A percentile compares a stretch with the other conserved stretches of the same genome.
Conservation (phyloP, 2,329 filamentous ascomycete genomes). For the Microascus cirrosus region DNA sequence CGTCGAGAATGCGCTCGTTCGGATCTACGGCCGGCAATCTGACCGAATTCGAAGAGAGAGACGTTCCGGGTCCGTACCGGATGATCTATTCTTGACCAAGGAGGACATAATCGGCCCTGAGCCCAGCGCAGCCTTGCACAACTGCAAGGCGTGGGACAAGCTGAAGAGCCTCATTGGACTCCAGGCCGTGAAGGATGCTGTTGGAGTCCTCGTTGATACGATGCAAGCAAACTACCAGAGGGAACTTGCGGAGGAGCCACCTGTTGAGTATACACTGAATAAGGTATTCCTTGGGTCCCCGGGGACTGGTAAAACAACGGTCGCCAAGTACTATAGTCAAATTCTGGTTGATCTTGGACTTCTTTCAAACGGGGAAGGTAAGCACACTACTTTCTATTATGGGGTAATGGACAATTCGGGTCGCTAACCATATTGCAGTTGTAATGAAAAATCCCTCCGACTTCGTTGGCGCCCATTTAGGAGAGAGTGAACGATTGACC, state of each 20-base stretch:
- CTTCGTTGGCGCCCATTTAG: slow-evolving; percentile 54
- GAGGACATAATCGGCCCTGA: slow-evolving; percentile 65
- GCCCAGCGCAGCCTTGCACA: slow-evolving; percentile 38
- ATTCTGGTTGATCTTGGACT: slow-evolving; percentile 59
- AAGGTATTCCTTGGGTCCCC: slow-evolving; percentile 60
- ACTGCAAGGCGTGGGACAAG: slow-evolving; percentile 43
- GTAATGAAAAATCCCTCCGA: slow-evolving; percentile 63
- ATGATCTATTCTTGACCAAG: slow-evolving; percentile 45
- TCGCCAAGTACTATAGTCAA: slow-evolving; percentile 60
- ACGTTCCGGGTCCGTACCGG: slow-evolving; percentile 23
- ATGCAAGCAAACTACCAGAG: slow-evolving; percentile 53
- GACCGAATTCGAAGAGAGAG: slow-evolving; percentile 39
- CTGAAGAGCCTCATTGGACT: slow-evolving; percentile 51
- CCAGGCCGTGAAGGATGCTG: slow-evolving; percentile 47
- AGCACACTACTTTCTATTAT: slow-evolving; percentile 4
- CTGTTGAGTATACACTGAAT: slow-evolving; percentile 53
- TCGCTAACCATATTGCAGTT: slow-evolving; percentile 24
- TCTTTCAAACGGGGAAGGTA: slow-evolving; percentile 56
- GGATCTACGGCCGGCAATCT: slow-evolving; percentile 47
- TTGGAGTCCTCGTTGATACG: slow-evolving; percentile 47
- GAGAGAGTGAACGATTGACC: slow-evolving; percentile 58
- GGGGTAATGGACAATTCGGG: too few relatives aligned
- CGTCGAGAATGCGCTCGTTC: slow-evolving; percentile 48
- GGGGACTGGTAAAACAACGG: slow-evolving; percentile 66
- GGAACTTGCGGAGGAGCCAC: slow-evolving; percentile 49